phyloP scores from a whole-genome alignment of 2,329 filamentous ascomycete species.

The Laburnicola sp. region DNA sequence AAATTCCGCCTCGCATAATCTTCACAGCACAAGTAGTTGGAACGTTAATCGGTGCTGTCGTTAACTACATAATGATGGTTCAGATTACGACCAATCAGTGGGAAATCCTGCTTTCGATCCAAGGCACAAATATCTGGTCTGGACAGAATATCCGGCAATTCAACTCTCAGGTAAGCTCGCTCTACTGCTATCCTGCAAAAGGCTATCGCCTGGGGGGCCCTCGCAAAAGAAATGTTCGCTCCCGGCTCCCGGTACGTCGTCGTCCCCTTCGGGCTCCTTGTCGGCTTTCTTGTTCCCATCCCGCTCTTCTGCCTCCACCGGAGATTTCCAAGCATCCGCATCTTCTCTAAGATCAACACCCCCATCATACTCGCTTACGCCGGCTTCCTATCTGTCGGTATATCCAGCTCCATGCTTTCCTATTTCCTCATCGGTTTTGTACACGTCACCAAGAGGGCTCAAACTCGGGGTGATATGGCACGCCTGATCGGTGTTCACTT shows the following conservation, averaged over 20 bases:
- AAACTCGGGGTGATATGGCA: no score
- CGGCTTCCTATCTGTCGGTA: slow-evolving; percentile 4
- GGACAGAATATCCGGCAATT: no score
- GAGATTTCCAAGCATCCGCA: neutral
- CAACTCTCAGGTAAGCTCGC: no score
- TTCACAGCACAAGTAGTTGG: slow-evolving; percentile 48
- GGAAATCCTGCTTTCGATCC: slow-evolving; percentile 45
- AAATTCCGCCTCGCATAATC: slow-evolving; percentile 48
- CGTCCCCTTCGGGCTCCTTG: slow-evolving; percentile 44
- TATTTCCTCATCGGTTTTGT: slow-evolving; percentile 70
- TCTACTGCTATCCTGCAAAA: no score
- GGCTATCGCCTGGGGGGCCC: slow-evolving; percentile 38
- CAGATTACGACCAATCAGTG: slow-evolving; percentile 49
- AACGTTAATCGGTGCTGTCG: slow-evolving; percentile 43
- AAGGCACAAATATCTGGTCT: slow-evolving; percentile 44
- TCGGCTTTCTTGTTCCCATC: slow-evolving; percentile 48
- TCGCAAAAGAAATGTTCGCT: slow-evolving; percentile 47
- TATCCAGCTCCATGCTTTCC: neutral
- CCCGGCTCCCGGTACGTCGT: slow-evolving; percentile 42
- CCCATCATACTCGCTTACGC: slow-evolving; percentile 21
- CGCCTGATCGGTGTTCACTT: no score
- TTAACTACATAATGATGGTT: slow-evolving; percentile 54
- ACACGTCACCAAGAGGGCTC: no score
- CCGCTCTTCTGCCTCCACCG: slow-evolving; percentile 24
- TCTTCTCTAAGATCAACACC: slow-evolving; percentile 24